Evolutionary conservation across 169 alveolate species (phyloP).

Genomic region (Cryptosporidium sp.): DNA sequence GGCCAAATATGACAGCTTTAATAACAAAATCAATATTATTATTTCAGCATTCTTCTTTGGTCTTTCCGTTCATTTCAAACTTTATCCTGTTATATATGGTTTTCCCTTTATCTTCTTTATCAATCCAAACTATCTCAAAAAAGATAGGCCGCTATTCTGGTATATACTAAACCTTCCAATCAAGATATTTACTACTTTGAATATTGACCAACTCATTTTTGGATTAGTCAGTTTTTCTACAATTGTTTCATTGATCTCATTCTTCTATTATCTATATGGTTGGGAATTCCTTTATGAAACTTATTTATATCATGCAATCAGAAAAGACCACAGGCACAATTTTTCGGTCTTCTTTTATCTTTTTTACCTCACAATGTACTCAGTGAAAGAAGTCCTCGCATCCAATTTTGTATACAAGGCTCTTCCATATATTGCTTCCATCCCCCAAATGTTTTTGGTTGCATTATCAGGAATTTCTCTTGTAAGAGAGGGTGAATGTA

Average conservation of each 20-base stretch:
- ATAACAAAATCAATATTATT: slow-evolving; percentile 74
- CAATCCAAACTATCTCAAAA: slow-evolving; percentile 77
- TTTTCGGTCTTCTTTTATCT: slow-evolving; percentile 95
- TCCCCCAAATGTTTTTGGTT: slow-evolving; percentile 84
- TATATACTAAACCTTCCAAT: slow-evolving; percentile 58
- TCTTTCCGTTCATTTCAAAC: slow-evolving; percentile 94
- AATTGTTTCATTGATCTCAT: slow-evolving; percentile 79
- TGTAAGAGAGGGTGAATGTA: slow-evolving; percentile 80
- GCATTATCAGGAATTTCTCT: slow-evolving; percentile 79
- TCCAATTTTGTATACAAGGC: slow-evolving; percentile 75
- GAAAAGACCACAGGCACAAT: slow-evolving; percentile 98
- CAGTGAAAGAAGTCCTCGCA: slow-evolving; percentile 72
- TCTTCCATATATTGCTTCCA: slow-evolving; percentile 82
- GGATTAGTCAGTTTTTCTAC: slow-evolving; percentile 83
- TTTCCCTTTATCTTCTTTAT: slow-evolving; percentile 86
- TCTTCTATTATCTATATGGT: slow-evolving; percentile 91
- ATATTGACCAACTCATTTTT: slow-evolving; percentile 81
- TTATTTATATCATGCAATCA: slow-evolving; percentile 93
- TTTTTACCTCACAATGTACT: slow-evolving; percentile 88
- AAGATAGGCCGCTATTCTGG: slow-evolving; percentile 68
- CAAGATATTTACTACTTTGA: slow-evolving; percentile 75
- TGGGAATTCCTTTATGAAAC: slow-evolving; percentile 93
- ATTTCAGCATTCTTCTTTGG: slow-evolving; percentile 92
- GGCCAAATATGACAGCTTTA: slow-evolving; percentile 76
- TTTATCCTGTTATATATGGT: slow-evolving; percentile 97